Evolutionary conservation across 805 yeast genomes (phyloP).

Genomic region (Saccharomyces mikatae): DNA sequence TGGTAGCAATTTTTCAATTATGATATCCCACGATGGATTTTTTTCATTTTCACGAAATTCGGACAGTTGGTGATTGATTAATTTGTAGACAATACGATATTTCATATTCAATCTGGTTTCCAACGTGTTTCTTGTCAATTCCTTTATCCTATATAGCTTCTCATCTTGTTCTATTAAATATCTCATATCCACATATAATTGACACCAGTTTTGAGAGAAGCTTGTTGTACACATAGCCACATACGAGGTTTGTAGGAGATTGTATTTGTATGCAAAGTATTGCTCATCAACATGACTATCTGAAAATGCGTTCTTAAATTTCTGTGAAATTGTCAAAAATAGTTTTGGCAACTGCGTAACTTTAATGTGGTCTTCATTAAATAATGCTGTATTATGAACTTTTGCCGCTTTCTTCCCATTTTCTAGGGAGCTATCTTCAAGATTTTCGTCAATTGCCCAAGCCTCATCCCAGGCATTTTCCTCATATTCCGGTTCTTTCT

Average conservation of each 20-base stretch:
- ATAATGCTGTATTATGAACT: neutral
- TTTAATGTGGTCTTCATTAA: neutral
- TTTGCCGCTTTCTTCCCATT: neutral
- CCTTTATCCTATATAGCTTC: constrained; percentile 14
- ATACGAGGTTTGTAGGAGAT: constrained; percentile 23
- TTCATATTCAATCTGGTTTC: constrained; percentile 13
- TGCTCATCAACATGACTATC: constrained; percentile 8
- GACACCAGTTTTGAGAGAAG: constrained; percentile 22
- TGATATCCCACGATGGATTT: constrained; percentile 17
- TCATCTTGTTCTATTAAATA: constrained; percentile 5
- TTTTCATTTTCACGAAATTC: constrained; percentile 18
- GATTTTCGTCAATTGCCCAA: constrained; percentile 2
- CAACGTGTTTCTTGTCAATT: constrained; percentile 16
- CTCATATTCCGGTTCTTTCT: neutral
- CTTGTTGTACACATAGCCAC: constrained; percentile 17
- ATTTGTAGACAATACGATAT: constrained; percentile 9
- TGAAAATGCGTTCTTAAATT: constrained; percentile 12
- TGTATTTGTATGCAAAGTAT: constrained; percentile 19
- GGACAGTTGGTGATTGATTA: constrained; percentile 13
- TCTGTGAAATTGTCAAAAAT: constrained; percentile 6
- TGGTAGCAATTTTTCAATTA: constrained; percentile 17
- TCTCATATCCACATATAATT: constrained; percentile 21
- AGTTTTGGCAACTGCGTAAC: constrained; percentile 17
- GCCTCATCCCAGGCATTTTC: constrained; percentile 1
- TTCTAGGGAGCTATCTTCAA: neutral